Evolutionary conservation across 2,329 filamentous ascomycete genomes (phyloP), one percentile per base, ranked within the genome.

Genomic region (Diaporthe vaccinii): DNA sequence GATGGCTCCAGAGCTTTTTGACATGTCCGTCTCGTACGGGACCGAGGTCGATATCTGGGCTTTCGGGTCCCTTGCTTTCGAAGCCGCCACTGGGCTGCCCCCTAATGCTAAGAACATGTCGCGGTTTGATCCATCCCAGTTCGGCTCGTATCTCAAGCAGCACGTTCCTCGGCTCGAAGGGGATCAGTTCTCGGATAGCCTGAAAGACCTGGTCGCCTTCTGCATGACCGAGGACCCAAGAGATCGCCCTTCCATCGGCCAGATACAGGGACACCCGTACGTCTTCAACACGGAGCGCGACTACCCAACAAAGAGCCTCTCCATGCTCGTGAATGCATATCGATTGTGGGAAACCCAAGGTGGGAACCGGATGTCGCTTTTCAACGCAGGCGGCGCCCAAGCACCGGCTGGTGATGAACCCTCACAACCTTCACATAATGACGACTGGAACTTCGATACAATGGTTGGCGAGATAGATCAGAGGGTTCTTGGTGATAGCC

Each of bases 1-100:
- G 93, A 96, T 97, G 94, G 93, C 95, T 0, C 94, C 93, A 0
- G 95, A 97, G 80, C 87, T 96, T 20, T 92, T 94, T 78, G 90
- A 93, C 74, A 87, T 89, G 62, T 86, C 89, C 12, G 87, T 89
- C 14, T 91, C 91, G 15, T 93, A 94, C 81, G 92, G 92, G 75
- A 93, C 91, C 12, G 92, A 93, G 79, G 91, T 93, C 67, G 94
- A 97, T 79, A 95, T 96, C 72, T 97, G 95, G 94, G 94, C 94
- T 2, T 95, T 95, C 81, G 95, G 94, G 2, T 93, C 94, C 76
- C 93, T 95, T 82, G 88, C 95, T 2, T 95, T 91, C 80, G 94
- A 97, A 83, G 94, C 96, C 83, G 94, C 94, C 1, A 94, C 93
- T 7, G 94, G 94, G 1, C 85, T 92, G 41, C 94, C 94, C 4